These are phyloP conservation scores for Ananas comosus DNA, from an alignment of 176 grass and related monocot species.

Conservation along the genomic window DNA sequence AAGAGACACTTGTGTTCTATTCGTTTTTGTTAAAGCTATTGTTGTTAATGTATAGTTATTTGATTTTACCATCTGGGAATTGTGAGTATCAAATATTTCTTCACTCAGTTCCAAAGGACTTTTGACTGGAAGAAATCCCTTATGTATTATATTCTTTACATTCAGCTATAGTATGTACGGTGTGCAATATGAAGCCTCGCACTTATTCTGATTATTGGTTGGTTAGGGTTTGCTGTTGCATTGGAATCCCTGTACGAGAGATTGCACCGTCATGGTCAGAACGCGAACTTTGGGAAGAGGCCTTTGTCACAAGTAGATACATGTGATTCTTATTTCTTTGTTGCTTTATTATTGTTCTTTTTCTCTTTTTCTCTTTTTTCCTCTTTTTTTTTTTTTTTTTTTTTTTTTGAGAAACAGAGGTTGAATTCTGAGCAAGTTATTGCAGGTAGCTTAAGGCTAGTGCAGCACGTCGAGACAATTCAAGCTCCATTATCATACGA, in stretches of 20 bases:
- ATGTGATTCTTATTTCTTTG: slow-evolving; percentile 16
- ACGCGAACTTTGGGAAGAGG: slow-evolving; percentile 66
- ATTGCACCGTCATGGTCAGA: slow-evolving; percentile 73
- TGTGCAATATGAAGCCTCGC: slow-evolving; percentile 18
- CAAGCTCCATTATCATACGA: slow-evolving; percentile 41
- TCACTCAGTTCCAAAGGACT: neutral
- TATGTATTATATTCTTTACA: neutral
- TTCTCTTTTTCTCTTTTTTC: neutral
- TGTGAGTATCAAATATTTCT: no score
- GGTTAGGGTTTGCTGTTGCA: slow-evolving; percentile 56
- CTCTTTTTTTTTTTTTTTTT: neutral
- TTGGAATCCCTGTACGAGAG: slow-evolving; percentile 52
- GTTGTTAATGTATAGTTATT: no score
- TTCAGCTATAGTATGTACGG: neutral
- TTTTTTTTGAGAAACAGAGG: neutral
- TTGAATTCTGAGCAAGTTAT: neutral
- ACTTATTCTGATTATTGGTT: slow-evolving; percentile 18
- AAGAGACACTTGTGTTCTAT: no score
- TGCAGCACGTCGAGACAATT: slow-evolving; percentile 76
- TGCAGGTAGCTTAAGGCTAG: slow-evolving; percentile 83
- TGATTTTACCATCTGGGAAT: no score
- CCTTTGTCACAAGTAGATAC: slow-evolving; percentile 77
- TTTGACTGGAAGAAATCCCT: no score
- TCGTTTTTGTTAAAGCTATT: no score
- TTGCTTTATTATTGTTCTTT: slow-evolving; percentile 8